Percentiles rank a stretch among this genome's conserved stretches.
These are phyloP conservation scores for Danielozyma ontarioensis DNA, from an alignment of 805 yeast species.

Conservation along the genomic window DNA sequence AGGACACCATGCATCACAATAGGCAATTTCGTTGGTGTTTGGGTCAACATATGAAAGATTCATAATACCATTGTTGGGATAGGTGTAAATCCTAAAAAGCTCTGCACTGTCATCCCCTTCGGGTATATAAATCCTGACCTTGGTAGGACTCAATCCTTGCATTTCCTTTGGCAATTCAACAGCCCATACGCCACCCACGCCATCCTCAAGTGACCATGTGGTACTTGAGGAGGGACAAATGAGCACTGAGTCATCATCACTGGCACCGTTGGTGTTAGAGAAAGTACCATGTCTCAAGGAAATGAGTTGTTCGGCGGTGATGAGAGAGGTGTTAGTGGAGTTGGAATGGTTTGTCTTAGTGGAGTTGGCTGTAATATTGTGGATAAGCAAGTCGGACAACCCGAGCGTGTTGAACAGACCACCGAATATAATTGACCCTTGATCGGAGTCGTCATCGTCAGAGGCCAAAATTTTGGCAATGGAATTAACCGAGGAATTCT, in stretches of 20 bases:
- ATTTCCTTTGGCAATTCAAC: constrained; percentile 50
- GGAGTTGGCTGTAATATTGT: constrained; percentile 25
- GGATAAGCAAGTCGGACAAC: constrained; percentile 36
- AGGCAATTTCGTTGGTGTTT: constrained; percentile 43
- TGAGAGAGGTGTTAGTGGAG: constrained; percentile 28
- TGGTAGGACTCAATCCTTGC: constrained; percentile 56
- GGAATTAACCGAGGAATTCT: constrained; percentile 53
- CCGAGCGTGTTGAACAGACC: constrained; percentile 70
- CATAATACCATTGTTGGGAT: constrained; percentile 86
- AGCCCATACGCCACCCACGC: constrained; percentile 59
- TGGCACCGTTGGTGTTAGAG: constrained; percentile 38
- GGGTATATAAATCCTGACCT: constrained; percentile 67
- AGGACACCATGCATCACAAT: constrained; percentile 92
- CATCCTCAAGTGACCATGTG: constrained; percentile 50
- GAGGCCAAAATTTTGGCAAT: constrained; percentile 45
- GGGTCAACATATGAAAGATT: constrained; percentile 85
- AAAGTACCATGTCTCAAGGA: constrained; percentile 54
- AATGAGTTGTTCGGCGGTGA: constrained; percentile 57
- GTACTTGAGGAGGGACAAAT: constrained; percentile 54
- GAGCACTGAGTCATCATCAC: constrained; percentile 25
- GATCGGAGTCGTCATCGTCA: constrained; percentile 10
- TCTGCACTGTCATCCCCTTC: constrained; percentile 46
- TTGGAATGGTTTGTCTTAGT: constrained; percentile 18
- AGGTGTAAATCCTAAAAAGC: constrained; percentile 65
- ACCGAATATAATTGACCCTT: constrained; percentile 64